phyloP scores from a whole-genome alignment of 129 eudicot genomes.

The Kitagawia praeruptora region DNA sequence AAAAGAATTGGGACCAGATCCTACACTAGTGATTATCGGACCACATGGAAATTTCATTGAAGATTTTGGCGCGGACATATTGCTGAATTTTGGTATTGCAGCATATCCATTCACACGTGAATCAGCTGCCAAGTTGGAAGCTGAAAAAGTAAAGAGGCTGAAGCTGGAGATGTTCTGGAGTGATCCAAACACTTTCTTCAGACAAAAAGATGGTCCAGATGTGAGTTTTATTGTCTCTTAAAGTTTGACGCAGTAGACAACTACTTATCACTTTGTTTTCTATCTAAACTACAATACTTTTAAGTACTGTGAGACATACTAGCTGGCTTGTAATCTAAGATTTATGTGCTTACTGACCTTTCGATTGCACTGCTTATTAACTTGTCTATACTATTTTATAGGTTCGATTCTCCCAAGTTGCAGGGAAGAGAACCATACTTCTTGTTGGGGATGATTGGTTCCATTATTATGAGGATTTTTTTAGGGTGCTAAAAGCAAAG shows the following conservation, averaged over 20 bases:
- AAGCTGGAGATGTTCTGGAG: conserved; percentile 5
- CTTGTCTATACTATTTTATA: background rate
- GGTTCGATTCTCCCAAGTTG: background rate
- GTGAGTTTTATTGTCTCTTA: background rate
- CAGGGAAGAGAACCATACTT: background rate
- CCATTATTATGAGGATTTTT: background rate
- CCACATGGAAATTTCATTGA: background rate
- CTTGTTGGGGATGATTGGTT: background rate
- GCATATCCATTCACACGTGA: background rate
- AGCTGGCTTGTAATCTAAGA: background rate
- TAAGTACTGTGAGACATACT: background rate
- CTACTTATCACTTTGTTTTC: background rate
- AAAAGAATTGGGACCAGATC: background rate
- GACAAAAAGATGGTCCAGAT: background rate
- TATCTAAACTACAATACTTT: background rate
- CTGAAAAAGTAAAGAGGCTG: background rate
- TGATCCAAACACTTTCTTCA: background rate
- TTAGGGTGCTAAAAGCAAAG: background rate
- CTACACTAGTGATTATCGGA: background rate
- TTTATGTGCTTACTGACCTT: background rate
- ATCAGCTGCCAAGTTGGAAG: conserved; percentile 1
- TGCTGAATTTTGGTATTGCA: background rate
- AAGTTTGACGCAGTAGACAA: background rate
- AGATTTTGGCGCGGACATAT: background rate
- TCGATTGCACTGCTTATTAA: background rate